Base-by-base conservation (phyloP, 257 asterid species). In the Solanum piurae region DNA sequence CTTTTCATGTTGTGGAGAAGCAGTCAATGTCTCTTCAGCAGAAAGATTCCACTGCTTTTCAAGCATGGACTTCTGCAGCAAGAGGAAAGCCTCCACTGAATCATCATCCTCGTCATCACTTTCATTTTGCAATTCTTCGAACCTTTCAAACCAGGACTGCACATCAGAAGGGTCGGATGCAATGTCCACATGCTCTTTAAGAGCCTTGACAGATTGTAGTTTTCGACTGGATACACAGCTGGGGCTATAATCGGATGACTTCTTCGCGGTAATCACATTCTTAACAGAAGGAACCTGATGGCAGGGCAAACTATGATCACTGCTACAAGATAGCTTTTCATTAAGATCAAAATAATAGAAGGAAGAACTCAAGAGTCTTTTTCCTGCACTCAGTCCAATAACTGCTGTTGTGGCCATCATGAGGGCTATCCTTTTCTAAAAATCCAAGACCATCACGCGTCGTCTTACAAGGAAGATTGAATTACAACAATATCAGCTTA, bases 1-100 rank as follows among this genome's bases (percentile, higher is more conserved):
- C 83, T 46, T 86, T 83, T 90, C 91, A 36, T 75, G 80, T 25
- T 86, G 69, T 33, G 84, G 12, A n/a, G 36, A 49, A 66, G 87
- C 77, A 58, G 83, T 66, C 64, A 34, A 27, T 38, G 64, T 49
- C 9, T 85, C 37, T 62, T 91, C 91, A 55, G 91, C 87, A 0
- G 98, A 89, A 87, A 96, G 97, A 90, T 92, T 95, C 98, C 98
- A 97, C 90, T 97, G 99, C 92, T 95, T 94, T 89, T 95, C 99
- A 66, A 95, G 98, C 92, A 97, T 92, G 85, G 96, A 95, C 88
- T 95, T 97, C 68, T 95, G 99, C 91, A 95, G 89, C 74, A 95
- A 92, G 89, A 97, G 98, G 86, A 97, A 89, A 52, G 96, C 96
- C 86, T 95, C 98, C 64, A 95, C 92, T 29, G 89, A 88, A 80